Conservation (phyloP, 306 rosid genomes). For the Fragaria nilgerrensis region DNA sequence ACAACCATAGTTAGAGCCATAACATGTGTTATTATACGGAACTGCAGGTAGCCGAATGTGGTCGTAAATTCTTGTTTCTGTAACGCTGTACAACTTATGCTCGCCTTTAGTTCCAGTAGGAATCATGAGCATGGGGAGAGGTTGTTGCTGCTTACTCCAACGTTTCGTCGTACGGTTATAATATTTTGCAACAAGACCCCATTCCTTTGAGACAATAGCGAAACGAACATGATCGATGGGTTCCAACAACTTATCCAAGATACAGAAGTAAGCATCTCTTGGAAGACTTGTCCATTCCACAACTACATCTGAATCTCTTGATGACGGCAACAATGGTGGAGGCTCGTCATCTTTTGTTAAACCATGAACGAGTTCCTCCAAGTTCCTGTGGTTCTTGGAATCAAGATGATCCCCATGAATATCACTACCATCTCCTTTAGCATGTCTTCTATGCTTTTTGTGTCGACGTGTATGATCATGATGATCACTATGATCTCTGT, state of each 20-base stretch:
- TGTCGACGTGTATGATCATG: no score
- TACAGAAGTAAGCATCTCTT: neutral
- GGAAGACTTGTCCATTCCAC: neutral
- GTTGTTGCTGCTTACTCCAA: no score
- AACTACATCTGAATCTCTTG: neutral
- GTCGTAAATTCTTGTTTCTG: neutral
- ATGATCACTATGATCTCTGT: no score
- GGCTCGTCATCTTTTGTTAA: neutral
- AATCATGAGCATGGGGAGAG: neutral
- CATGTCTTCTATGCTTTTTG: no score
- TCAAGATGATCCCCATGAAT: no score
- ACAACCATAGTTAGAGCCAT: neutral
- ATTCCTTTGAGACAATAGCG: neutral
- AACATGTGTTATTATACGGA: neutral
- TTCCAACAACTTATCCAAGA: neutral
- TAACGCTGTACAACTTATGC: neutral
- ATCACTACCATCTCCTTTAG: no score
- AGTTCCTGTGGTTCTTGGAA: no score
- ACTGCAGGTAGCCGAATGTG: neutral
- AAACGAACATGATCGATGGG: neutral
- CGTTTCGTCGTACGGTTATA: neutral
- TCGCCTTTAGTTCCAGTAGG: neutral
- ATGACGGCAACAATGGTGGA: neutral
- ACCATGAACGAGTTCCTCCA: neutral
- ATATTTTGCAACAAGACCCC: neutral